Evolutionary conservation across 805 yeast species (phyloP).

Genomic region (Yarrowia osloensis): DNA sequence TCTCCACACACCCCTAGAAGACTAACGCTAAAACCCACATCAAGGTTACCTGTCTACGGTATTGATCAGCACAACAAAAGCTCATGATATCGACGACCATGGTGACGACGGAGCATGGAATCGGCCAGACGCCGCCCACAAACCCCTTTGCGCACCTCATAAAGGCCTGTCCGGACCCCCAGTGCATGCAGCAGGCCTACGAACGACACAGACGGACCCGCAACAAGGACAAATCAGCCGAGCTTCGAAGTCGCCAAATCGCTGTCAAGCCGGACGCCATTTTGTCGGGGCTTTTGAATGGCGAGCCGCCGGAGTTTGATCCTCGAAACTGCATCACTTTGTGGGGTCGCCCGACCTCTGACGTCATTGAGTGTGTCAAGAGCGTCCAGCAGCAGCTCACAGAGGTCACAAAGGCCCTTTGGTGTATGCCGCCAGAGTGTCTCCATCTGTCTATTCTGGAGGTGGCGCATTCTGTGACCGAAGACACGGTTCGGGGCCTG

Average conservation of each 20-base stretch:
- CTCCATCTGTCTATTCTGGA: slow-evolving; percentile 31
- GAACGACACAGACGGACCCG: slow-evolving; percentile 24
- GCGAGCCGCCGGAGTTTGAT: slow-evolving; percentile 27
- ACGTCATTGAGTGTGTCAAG: neutral
- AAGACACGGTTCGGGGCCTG: neutral
- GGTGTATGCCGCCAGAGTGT: slow-evolving; percentile 30
- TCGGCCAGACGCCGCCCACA: neutral
- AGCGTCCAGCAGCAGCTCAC: neutral
- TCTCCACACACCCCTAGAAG: neutral
- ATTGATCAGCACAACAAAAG: neutral
- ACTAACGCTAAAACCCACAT: neutral
- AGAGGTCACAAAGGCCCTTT: neutral
- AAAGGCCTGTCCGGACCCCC: slow-evolving; percentile 1
- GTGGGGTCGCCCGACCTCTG: slow-evolving; percentile 11
- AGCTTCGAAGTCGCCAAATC: slow-evolving; percentile 1
- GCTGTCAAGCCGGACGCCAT: slow-evolving; percentile 17
- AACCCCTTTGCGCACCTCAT: slow-evolving; percentile 17
- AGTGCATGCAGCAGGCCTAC: slow-evolving; percentile 23
- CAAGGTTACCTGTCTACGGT: slow-evolving; percentile 12
- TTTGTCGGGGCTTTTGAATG: neutral
- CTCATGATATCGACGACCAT: neutral
- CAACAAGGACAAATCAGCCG: slow-evolving; percentile 6
- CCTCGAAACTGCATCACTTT: slow-evolving; percentile 27
- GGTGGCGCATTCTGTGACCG: slow-evolving; percentile 29
- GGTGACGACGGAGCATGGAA: slow-evolving; percentile 27